A percentile compares a stretch with the other conserved stretches of the same genome.
Conservation (phyloP, 176 grass and related monocot species). For the Triticum aestivum region IWGSC_CS_RefSeq_v2.1 NC_057814.1:391508393-391508892, state of each 20-base stretch:
- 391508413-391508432: constrained; percentile 22
- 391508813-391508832: too few species aligned
- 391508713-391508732: too few species aligned
- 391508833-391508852: too few species aligned
- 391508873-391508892: too few species aligned
- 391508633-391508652: constrained; percentile 2
- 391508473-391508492: constrained; percentile 29
- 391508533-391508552: constrained; percentile 47
- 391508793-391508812: too few species aligned
- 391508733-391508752: too few species aligned
- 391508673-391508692: too few species aligned
- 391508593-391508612: constrained; percentile 31
- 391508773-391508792: too few species aligned
- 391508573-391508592: constrained; percentile 33
- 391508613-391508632: constrained; percentile 46
- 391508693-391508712: too few species aligned
- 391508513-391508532: constrained; percentile 34
- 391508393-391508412: neutral
- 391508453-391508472: constrained; percentile 22
- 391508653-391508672: neutral
- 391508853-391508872: too few species aligned
- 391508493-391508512: neutral
- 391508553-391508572: constrained; percentile 34
- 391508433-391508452: constrained; percentile 1
- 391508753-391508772: too few species aligned